Percentiles rank a stretch among this genome's conserved stretches.
Evolutionary conservation across 2,329 filamentous ascomycete species (phyloP).

Genomic region (Alternaria triticimaculans): DNA sequence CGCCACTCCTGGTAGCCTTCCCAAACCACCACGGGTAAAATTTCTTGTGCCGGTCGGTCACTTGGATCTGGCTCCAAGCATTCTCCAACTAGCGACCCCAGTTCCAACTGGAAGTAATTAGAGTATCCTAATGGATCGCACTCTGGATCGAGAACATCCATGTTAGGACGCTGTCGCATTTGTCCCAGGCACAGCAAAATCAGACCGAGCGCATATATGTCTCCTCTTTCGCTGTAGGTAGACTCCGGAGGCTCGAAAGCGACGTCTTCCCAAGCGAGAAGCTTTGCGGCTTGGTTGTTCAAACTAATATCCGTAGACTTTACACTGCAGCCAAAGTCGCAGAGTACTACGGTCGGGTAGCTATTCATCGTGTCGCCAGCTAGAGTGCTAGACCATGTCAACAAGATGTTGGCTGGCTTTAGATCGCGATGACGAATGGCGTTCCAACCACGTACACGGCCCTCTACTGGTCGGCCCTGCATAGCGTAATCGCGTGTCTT

Average conservation of each 20-base stretch:
- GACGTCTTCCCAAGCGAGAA: neutral
- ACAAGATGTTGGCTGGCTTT: conserved; percentile 24
- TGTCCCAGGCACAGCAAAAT: conserved; percentile 5
- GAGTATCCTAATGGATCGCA: neutral
- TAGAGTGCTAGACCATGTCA: conserved; percentile 10
- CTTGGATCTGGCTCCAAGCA: neutral
- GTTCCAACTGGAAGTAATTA: neutral
- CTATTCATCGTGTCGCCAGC: neutral
- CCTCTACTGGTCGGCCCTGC: neutral
- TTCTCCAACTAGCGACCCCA: neutral
- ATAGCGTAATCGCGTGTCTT: neutral
- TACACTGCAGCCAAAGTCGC: conserved; percentile 19
- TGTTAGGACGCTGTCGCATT: neutral
- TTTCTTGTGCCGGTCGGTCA: neutral
- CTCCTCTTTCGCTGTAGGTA: neutral
- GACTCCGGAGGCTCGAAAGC: conserved; percentile 1
- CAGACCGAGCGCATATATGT: conserved; percentile 4
- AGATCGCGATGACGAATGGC: conserved; percentile 22
- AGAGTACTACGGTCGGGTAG: conserved; percentile 15
- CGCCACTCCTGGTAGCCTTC: conserved; percentile 2
- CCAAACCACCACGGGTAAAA: conserved; percentile 2
- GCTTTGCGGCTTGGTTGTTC: neutral
- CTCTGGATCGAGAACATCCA: neutral
- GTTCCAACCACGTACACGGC: conserved; percentile 2
- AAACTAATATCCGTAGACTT: neutral